Evolutionary conservation across 768 basidiomycete genomes (phyloP).

Genomic region (Serendipita vermifera): DNA sequence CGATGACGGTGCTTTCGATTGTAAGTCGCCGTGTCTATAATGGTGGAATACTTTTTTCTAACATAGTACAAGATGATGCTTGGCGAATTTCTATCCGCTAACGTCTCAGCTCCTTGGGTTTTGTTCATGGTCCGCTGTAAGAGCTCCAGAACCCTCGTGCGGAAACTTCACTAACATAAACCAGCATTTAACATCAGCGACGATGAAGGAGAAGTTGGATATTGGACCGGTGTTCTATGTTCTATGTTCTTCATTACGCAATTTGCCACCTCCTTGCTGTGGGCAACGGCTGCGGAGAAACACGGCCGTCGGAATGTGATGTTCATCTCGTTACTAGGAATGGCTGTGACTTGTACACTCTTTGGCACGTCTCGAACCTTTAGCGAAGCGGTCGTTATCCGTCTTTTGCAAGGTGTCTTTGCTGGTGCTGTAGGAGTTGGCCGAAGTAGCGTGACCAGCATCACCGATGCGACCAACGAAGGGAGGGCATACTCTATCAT

Average conservation of each 20-base stretch:
- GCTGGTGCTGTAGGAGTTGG: constrained; percentile 92
- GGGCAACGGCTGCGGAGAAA: constrained; percentile 92
- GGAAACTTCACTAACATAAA: not conserved
- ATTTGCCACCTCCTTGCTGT: constrained; percentile 86
- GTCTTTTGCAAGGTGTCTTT: constrained; percentile 85
- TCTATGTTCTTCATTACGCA: constrained; percentile 88
- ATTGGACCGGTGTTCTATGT: constrained; percentile 81
- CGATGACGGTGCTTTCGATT: constrained; percentile 88
- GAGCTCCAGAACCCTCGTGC: constrained; percentile 15
- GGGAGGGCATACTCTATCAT: constrained; percentile 88
- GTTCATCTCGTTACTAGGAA: constrained; percentile 72
- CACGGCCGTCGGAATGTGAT: constrained; percentile 81
- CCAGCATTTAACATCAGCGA: not conserved
- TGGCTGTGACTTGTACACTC: constrained; percentile 59
- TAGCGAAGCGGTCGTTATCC: constrained; percentile 68
- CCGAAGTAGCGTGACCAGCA: constrained; percentile 68
- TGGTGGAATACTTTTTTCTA: not conserved
- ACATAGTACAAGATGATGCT: constrained; percentile 59
- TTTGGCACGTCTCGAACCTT: constrained; percentile 69
- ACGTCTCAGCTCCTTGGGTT: constrained; percentile 82
- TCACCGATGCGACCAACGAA: constrained; percentile 89
- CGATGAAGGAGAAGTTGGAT: constrained; percentile 76
- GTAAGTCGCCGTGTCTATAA: constrained; percentile 33
- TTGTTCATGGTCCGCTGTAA: constrained; percentile 87
- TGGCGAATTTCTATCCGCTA: constrained; percentile 88